Base-by-base conservation (phyloP, 306 rosid species). In the Medicago lupulina region DNA sequence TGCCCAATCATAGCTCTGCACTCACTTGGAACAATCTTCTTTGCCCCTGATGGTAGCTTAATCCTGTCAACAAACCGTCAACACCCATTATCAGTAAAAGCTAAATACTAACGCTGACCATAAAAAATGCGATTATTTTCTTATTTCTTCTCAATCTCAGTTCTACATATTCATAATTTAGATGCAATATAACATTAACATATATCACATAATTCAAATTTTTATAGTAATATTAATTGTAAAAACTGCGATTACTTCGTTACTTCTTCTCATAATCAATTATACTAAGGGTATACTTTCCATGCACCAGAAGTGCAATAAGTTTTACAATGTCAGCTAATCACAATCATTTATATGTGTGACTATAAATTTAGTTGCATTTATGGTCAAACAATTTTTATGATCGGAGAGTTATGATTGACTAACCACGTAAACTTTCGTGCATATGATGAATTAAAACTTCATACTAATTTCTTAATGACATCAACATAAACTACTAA, bases 1-100 rank as follows among this genome's bases (percentile, higher is more conserved):
- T 89, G 97, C 5, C 97, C 97, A 53, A 91, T 82, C 97, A 91
- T 89, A 36, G 97, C 97, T 36, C 94, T 80, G 62, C 94, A 91
- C 1, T 77, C 92, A 79, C 94, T 91, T 21, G 97, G 94, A 49
- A 89, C 82, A 53, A 89, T 83, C 89, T 91, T 91, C 87, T 91
- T 91, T 0, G 97, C 57, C 1, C 97, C 94, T 10, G 97, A 91
- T 16, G 97, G 97, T 41, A 91, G 94, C 86, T 91, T 91, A 71
- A 91, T 75, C 77, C 97, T 91, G 79, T 34, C 9, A 51, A 11
- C 21, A 74, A 23, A 38, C 12, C 9, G 17, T 12, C 38, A 43
- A 4, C 40, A 21, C n/a, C 1, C 14, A 59, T 11, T 10, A 59
- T 23, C 16, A 59, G 0, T 10, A 58, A 58, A 58, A 58, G 4